Conservation (phyloP, 306 rosid genomes). For the Sophora flavescens region DNA sequence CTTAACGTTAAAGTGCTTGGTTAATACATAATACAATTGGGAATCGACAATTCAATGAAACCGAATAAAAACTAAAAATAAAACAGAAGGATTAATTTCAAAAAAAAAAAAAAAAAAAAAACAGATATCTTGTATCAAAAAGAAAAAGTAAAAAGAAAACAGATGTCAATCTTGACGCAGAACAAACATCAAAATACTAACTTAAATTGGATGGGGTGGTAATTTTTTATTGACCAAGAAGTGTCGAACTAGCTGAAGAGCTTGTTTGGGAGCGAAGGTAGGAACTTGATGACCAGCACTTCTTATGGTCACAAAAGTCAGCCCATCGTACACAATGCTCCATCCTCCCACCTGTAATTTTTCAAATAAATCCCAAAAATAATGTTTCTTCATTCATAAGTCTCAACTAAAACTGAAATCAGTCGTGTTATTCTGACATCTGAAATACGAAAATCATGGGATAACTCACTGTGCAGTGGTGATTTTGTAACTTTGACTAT, state of each 20-base stretch:
- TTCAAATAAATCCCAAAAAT: no score
- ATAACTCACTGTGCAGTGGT: no score
- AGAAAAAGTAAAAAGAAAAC: background rate
- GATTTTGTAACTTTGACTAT: no score
- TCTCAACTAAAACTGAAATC: background rate
- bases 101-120: background rate
- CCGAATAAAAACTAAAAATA: background rate
- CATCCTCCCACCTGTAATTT: conserved; percentile 58
- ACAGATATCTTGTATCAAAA: no score
- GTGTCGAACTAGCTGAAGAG: conserved; percentile 58
- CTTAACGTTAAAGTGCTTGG: no score
- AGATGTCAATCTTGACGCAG: background rate
- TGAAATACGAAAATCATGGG: no score
- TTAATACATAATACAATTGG: background rate
- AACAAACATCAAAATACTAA: background rate
- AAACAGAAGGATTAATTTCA: background rate
- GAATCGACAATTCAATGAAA: background rate
- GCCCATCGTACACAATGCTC: conserved; percentile 47
- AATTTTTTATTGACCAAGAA: conserved; percentile 56
- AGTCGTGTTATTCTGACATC: no score
- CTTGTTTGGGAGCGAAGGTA: conserved; percentile 54
- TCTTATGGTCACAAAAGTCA: conserved; percentile 60
- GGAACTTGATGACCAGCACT: conserved; percentile 74
- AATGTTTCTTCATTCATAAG: background rate
- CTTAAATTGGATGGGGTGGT: conserved; percentile 49